These are phyloP conservation scores for Metarhizium robertsii DNA, from an alignment of 2,329 filamentous ascomycete species.

Conservation along the genomic window DNA sequence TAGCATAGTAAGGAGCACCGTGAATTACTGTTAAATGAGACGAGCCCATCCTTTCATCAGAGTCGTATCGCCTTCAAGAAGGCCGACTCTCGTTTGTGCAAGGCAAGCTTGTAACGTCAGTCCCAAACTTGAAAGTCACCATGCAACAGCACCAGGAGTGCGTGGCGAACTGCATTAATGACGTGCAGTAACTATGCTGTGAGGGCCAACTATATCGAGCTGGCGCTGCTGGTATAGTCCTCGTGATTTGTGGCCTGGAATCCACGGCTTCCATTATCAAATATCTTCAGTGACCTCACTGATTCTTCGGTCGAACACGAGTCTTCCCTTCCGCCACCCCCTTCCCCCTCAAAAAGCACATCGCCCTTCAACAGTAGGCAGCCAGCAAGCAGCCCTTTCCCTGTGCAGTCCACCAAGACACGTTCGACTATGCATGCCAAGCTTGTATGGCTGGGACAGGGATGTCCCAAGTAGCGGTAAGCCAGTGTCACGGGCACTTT, in stretches of 20 bases:
- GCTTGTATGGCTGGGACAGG: not conserved
- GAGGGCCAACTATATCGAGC: not conserved
- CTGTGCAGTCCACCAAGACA: not conserved
- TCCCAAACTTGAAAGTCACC: not conserved
- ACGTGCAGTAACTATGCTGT: not conserved
- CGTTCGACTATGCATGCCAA: not conserved
- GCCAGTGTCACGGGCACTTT: not conserved
- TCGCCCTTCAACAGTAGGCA: not conserved
- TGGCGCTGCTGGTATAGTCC: not conserved
- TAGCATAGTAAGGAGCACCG: not conserved
- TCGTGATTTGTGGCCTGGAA: not conserved
- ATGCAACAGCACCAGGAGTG: not conserved
- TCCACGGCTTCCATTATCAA: not conserved
- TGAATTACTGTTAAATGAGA: not conserved
- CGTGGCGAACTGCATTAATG: constrained; percentile 2
- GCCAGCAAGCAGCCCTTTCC: not conserved
- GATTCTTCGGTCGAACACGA: not conserved
- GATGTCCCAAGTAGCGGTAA: constrained; percentile 3
- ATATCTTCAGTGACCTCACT: not conserved
- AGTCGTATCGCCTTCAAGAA: not conserved
- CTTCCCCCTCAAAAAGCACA: not conserved
- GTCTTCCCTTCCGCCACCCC: not conserved
- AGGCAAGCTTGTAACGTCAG: not conserved
- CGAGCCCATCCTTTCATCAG: not conserved
- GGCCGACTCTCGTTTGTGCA: not conserved